Evolutionary conservation across 1,139 yeast species (phyloP).

Genomic region (Geotrichum fermentans): DNA sequence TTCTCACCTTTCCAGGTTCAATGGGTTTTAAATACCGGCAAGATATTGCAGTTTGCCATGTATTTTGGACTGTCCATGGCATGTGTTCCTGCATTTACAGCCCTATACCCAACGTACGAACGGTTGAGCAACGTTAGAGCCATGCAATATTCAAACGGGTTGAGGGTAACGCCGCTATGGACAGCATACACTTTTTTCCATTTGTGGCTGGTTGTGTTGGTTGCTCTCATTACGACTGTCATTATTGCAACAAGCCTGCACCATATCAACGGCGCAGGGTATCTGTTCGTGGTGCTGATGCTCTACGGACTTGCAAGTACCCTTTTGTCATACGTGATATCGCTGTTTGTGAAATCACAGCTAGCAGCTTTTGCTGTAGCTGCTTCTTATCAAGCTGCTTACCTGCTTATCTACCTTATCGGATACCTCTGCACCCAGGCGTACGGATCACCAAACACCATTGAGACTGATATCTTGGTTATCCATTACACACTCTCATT

Average conservation of each 20-base stretch:
- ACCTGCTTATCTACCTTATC: constrained; percentile 35
- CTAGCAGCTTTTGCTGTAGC: constrained; percentile 39
- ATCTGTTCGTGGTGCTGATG: constrained; percentile 33
- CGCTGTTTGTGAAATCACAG: constrained; percentile 35
- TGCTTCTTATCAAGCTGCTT: constrained; percentile 36
- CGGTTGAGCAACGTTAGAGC: constrained; percentile 37
- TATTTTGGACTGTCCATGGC: constrained; percentile 38
- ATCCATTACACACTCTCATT: constrained; percentile 33
- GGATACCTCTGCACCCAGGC: constrained; percentile 35
- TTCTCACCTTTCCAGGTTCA: constrained; percentile 36
- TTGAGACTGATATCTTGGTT: constrained; percentile 26
- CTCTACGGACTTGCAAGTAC: constrained; percentile 35
- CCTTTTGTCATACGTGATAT: constrained; percentile 33
- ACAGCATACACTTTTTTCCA: constrained; percentile 34
- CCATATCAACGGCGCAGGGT: constrained; percentile 33
- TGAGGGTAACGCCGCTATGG: constrained; percentile 38
- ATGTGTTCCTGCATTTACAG: constrained; percentile 37
- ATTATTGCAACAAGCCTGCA: constrained; percentile 30
- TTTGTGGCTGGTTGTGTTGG: constrained; percentile 27
- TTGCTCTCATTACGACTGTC: constrained; percentile 31
- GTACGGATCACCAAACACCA: constrained; percentile 32
- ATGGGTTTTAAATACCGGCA: constrained; percentile 34
- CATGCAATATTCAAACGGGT: constrained; percentile 39
- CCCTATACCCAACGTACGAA: constrained; percentile 39
- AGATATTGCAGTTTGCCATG: constrained; percentile 36